Evolutionary conservation across 148 eudicot species (phyloP), one percentile per base, ranked within the genome.

Genomic region (Rhododendron vialii): DNA sequence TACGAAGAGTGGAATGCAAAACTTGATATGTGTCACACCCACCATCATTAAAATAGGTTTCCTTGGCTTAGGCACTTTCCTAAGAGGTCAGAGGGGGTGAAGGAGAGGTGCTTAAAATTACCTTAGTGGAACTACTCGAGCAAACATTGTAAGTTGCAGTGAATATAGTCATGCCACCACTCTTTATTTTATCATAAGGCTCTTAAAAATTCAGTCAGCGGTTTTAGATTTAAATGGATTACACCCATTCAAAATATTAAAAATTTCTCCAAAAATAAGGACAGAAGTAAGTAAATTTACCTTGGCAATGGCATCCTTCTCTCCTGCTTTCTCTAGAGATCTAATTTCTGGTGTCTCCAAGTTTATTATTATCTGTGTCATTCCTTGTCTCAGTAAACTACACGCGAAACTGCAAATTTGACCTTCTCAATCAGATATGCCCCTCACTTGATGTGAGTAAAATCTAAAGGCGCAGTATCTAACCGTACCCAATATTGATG

Each of bases 401-500:
- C 71, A 71, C 13, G 77, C 41, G 8, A 71, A 71, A 71, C 77
- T 71, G 38, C 38, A 71, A 30, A 71, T 71, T 71, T 33, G 77
- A 71, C 33, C 36, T 30, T 71, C 15, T 33, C 38, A 71, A 63
- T 90, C 67, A 89, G 91, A 87, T 47, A 87, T 38, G 57, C 14
- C 79, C 45, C n/a, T 17, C 76, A 43, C 47, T 63, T 63, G 69
- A 63, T 63, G 69, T 11, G 1, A 63, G 10, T 63, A 22, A 63
- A 6, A 63, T 63, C 28, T 7, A 63, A 63, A 63, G 28, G 24
- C 69, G 28, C 69, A 63, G 28, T 63, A 30, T 33, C 48, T 82
- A 57, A 83, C 24, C 85, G 80, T 92, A 95, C 99, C 99, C 99
- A 65, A 97, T 97, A 83, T 97, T 97, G 80, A 97, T 95, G 86